phyloP scores from a whole-genome alignment of 208 protist species.

The Novymonas esmeraldas region DNA sequence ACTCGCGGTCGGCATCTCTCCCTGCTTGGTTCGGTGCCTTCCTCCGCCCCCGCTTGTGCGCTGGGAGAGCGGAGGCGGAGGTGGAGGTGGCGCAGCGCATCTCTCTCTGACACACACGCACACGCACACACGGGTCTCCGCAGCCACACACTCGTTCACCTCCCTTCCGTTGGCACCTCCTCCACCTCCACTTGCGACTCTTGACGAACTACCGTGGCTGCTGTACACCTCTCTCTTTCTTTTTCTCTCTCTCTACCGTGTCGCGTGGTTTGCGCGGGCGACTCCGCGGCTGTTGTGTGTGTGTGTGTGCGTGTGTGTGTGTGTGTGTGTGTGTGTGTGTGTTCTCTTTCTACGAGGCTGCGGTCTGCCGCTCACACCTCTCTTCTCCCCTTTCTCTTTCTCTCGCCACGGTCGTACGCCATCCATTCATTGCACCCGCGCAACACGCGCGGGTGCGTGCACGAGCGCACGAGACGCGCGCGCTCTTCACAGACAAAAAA shows the following conservation, averaged over 20 bases:
- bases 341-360: background rate
- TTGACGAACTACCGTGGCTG: background rate
- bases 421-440: too few species aligned
- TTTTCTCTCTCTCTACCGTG: background rate
- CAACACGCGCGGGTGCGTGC: too few species aligned
- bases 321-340: background rate
- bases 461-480: too few species aligned
- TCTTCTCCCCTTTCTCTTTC: constrained; percentile 5
- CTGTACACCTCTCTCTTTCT: constrained; percentile 2
- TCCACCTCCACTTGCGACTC: background rate
- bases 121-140: background rate
- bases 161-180: background rate
- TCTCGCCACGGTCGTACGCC: background rate
- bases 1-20: background rate
- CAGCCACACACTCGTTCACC: background rate
- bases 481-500: too few species aligned
- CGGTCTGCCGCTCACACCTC: background rate
- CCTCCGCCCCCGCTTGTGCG: background rate
- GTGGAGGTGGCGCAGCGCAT: background rate
- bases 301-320: background rate
- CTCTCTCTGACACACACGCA: background rate
- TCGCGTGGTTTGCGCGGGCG: background rate
- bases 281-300: background rate
- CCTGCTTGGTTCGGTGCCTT: too few species aligned
- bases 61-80: background rate